phyloP scores from a whole-genome alignment of 2,329 filamentous ascomycete genomes.

The Pseudopyricularia cyperi region DNA sequence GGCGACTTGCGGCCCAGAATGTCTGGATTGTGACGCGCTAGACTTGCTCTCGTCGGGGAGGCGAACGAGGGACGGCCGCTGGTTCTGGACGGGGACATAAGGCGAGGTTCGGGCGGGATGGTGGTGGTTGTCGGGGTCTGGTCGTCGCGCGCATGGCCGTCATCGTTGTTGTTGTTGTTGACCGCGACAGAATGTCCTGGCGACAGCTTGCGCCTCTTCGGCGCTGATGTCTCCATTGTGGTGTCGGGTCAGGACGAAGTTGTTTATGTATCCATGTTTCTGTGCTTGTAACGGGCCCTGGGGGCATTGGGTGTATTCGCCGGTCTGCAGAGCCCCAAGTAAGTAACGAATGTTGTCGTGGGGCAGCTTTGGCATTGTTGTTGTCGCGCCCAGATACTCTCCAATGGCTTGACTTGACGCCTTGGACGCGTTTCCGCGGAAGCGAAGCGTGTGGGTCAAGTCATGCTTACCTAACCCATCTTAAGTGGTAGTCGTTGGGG shows the following conservation, averaged over 20 bases:
- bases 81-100: constrained; percentile 7
- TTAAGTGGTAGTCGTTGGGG: too few species aligned
- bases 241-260: background rate
- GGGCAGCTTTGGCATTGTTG: background rate
- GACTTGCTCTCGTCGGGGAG: constrained; percentile 53
- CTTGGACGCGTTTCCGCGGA: too few species aligned
- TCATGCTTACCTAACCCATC: too few species aligned
- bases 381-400: background rate
- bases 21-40: constrained; percentile 47
- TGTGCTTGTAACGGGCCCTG: background rate
- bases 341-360: background rate
- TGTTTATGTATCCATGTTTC: background rate
- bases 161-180: constrained; percentile 6
- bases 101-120: constrained; percentile 17
- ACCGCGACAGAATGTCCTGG: constrained; percentile 32
- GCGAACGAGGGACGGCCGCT: constrained; percentile 42
- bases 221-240: constrained; percentile 42
- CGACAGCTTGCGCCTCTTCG: constrained; percentile 52
- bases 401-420: background rate
- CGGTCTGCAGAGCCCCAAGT: background rate
- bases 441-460: background rate
- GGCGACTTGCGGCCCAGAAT: constrained; percentile 25
- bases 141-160: constrained; percentile 6
- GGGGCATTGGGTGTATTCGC: background rate
- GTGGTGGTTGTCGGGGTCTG: constrained; percentile 17